Conservation (phyloP, 805 yeast genomes). For the Clavispora santaluciae region DNA sequence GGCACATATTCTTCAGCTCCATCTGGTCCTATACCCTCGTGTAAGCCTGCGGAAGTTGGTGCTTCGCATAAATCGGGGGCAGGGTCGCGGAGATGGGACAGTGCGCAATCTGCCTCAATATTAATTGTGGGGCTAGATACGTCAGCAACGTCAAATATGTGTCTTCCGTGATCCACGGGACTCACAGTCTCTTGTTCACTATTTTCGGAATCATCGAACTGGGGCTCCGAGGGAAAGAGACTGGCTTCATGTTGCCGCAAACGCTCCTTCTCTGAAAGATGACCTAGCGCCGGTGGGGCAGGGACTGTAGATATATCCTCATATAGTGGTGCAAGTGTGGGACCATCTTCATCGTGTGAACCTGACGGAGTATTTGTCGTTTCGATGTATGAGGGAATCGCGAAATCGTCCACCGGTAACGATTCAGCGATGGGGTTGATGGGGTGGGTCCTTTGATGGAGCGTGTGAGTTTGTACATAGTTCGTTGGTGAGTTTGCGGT, state of each 20-base stretch:
- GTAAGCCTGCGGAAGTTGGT: slow-evolving; percentile 4
- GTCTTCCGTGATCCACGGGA: slow-evolving; percentile 14
- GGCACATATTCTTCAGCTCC: slow-evolving; percentile 31
- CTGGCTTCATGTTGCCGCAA: slow-evolving; percentile 52
- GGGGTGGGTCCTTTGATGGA: background rate
- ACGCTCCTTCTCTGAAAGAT: slow-evolving; percentile 55
- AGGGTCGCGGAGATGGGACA: background rate
- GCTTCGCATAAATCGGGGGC: slow-evolving; percentile 12
- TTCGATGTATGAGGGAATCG: slow-evolving; percentile 27
- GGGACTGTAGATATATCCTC: slow-evolving; percentile 13
- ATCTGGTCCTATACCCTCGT: slow-evolving; percentile 16
- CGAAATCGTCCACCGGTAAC: slow-evolving; percentile 14
- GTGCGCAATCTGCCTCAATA: background rate
- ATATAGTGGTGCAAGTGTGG: slow-evolving; percentile 20
- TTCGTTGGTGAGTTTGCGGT: background rate
- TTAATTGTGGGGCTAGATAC: background rate
- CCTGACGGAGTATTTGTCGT: slow-evolving; percentile 1
- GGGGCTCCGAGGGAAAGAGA: slow-evolving; percentile 56
- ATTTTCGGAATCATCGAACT: slow-evolving; percentile 19
- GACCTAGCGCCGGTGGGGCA: slow-evolving; percentile 8
- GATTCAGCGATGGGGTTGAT: slow-evolving; percentile 2
- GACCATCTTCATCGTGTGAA: background rate
- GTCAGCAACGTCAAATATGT: slow-evolving; percentile 4
- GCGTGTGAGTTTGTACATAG: background rate
- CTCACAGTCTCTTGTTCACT: slow-evolving; percentile 18